A percentile compares a stretch with the other conserved stretches of the same genome.
These are phyloP conservation scores for Chaetoceros tenuissimus DNA, from an alignment of 108 stramenopile species.

Conservation along the genomic window DNA sequence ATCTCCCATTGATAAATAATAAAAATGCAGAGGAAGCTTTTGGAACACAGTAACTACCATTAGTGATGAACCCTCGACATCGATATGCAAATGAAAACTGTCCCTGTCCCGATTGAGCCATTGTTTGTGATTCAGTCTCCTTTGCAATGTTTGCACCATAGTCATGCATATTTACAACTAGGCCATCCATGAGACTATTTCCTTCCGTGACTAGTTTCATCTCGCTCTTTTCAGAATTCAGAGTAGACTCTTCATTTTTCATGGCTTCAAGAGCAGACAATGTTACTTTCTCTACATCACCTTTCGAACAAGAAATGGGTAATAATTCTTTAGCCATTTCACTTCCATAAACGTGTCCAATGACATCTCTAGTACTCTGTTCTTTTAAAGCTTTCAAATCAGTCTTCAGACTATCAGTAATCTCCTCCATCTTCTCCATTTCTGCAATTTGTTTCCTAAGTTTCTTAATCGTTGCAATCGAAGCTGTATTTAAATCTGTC, in stretches of 20 bases:
- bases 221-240: not conserved
- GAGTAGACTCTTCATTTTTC: not conserved
- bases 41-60: conserved; percentile 52
- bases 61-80: conserved; percentile 53
- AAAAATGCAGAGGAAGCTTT: conserved; percentile 58
- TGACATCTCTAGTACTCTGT: conserved; percentile 57
- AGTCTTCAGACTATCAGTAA: not conserved
- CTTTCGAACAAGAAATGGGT: conserved; percentile 15
- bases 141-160: conserved; percentile 9
- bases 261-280: conserved; percentile 18
- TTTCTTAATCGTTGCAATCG: conserved; percentile 35
- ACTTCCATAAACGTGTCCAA: conserved; percentile 68
- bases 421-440: conserved; percentile 6
- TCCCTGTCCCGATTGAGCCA: conserved; percentile 2
- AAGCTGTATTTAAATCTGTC: conserved; percentile 55
- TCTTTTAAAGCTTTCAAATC: conserved; percentile 12
- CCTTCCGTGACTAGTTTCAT: not conserved
- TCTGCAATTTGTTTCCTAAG: conserved; percentile 7
- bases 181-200: not conserved
- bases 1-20: conserved; percentile 92
- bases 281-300: conserved; percentile 28
- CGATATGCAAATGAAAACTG: conserved; percentile 38
- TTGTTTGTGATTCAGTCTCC: conserved; percentile 2
- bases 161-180: conserved; percentile 22
- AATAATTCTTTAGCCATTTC: conserved; percentile 31